Evolutionary conservation across 768 basidiomycete species (phyloP).

Genomic region (Wakefieldia striispora): DNA sequence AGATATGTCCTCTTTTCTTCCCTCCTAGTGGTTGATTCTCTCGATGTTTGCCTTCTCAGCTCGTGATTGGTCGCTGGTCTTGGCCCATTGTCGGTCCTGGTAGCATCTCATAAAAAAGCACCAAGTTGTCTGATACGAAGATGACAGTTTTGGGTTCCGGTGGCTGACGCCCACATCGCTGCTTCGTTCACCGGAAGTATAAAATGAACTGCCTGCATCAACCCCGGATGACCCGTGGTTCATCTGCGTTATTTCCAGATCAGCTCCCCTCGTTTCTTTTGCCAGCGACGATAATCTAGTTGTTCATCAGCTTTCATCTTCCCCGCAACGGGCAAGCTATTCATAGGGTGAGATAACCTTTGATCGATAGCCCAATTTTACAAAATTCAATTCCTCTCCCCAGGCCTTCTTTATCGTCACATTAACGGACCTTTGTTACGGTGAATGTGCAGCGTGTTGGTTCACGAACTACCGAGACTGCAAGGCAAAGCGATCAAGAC

Average conservation of each 20-base stretch:
- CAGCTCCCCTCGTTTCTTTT: constrained; percentile 2
- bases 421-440: background rate
- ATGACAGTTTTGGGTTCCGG: no score
- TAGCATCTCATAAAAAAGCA: background rate
- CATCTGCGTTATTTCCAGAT: background rate
- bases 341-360: constrained; percentile 25
- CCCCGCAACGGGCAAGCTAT: constrained; percentile 15
- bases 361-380: constrained; percentile 20
- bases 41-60: background rate
- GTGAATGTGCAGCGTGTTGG: background rate
- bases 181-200: constrained; percentile 5
- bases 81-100: constrained; percentile 4
- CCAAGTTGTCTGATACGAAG: no score
- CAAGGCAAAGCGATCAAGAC: background rate
- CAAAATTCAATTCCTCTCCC: background rate
- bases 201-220: constrained; percentile 4
- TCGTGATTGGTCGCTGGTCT: background rate
- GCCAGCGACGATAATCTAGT: constrained; percentile 7
- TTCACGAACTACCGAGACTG: background rate
- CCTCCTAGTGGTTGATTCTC: background rate
- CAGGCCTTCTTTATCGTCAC: no score
- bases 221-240: background rate
- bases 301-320: constrained; percentile 9
- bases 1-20: background rate
- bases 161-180: background rate